Base-by-base conservation (phyloP, 1,284 basidiomycete species). In the Cutaneotrichosporon cutaneum region DNA sequence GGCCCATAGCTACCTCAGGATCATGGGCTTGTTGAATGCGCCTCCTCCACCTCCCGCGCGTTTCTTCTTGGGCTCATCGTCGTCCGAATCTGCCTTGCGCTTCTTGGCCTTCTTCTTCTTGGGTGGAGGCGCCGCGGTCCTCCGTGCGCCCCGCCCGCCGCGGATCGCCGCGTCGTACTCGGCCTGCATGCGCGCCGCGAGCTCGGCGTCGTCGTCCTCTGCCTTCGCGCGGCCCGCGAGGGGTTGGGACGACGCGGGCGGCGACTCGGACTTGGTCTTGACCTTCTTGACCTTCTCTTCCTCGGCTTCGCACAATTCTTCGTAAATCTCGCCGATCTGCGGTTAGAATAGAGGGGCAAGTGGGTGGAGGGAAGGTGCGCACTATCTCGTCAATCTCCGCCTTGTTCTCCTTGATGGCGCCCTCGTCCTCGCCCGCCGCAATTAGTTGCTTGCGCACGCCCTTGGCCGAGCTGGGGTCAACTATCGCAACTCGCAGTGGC, bases 1-100 rank as follows among this genome's bases (percentile, higher is more conserved):
- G 30, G 4, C 14, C 18, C 27, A 14, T 35, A 24, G 74, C 54
- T 59, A 78, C 76, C 77, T 80, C 56, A 81, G 58, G 9, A 75
- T 65, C 68, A 80, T 63, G 56, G 76, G 73, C 71, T 76, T 78
- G 65, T 80, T 80, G 68, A 81, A 81, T 9, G 72, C 73, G 2
- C 74, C 76, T 9, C 74, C 73, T 7, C 72, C 71, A 9, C 71
- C 72, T n/a, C 70, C 69, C 5, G 30, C 51, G 13, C 52, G 52
- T 22, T 54, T 54, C 63, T 66, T 70, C 67, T 69, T 71, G 47
- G 56, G 56, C 6, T 62, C 67, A n/a, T 66, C 65, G 7, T 63
- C 63, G 7, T 61, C 63, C 24, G 63, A 63, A 30, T 58, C 62
- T 3, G 33, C 47, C 56, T 70, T 70, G 56, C 66, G 54, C 64